Evolutionary conservation across 1,139 yeast genomes (phyloP), one percentile per base, ranked within the genome.

Genomic region (Pichia kudriavzevii): DNA sequence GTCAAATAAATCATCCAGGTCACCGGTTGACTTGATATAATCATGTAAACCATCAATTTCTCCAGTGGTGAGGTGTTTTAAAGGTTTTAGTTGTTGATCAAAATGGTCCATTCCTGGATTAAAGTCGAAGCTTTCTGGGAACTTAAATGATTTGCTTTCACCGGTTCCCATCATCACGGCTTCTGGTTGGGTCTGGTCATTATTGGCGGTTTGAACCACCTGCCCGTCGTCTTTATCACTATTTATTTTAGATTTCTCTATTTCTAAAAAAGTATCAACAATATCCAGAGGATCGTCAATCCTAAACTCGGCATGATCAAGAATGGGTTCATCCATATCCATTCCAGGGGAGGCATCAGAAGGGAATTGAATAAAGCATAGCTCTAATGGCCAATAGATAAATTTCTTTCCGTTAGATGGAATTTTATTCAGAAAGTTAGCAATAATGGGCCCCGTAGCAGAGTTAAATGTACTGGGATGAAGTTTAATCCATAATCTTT

Each of bases 361-460:
- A 2, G 54, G 72, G 39, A 63, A 61, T 47, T 81, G 91, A 7
- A 73, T 59, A 36, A 73, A 63, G 47, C 88, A 78, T 17, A 80
- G 58, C 34, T 68, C 70, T 55, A 79, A 60, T 0, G 93, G 93
- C 93, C 93, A 81, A 32, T 75, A 57, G 2, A 81, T 70, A 39
- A 64, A 73, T 49, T 78, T 76, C 23, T 64, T 66, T 47, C 75
- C 75, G 10, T 66, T 68, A 2, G 47, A 38, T 68, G 75, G 4
- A 64, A 60, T 47, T 55, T 44, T 32, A 19, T 51, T 49, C 17
- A 49, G 48, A 42, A 59, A 80, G 23, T 67, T 64, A 9, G 85
- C 62, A 3, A 80, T 67, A n/a, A 65, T 64, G 0, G 85, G 77
- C 0, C 87, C 76, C 43, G 75, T 70, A 53, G 76, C 79, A 40